These are phyloP conservation scores for Xylariaceae sp. DNA, from an alignment of 2,329 filamentous ascomycete species.

Conservation along the genomic window DNA sequence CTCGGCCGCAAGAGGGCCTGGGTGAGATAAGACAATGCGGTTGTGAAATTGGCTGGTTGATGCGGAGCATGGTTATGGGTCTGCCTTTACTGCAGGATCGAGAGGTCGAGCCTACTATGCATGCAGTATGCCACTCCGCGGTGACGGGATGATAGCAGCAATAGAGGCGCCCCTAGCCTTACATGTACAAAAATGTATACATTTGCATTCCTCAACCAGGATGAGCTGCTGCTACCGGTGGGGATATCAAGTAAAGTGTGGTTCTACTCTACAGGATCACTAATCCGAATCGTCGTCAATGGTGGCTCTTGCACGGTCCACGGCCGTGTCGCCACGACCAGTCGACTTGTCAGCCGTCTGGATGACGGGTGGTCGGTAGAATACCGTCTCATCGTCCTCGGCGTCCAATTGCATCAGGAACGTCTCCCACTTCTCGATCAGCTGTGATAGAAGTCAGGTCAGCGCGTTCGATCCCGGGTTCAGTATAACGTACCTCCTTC, in stretches of 20 bases:
- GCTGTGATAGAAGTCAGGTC: slow-evolving; percentile 26
- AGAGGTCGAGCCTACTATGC: no score
- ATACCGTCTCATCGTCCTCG: slow-evolving; percentile 72
- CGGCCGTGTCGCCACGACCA: slow-evolving; percentile 46
- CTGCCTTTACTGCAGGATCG: no score
- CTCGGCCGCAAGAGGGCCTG: no score
- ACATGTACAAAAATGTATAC: slow-evolving; percentile 25
- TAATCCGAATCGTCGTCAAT: slow-evolving; percentile 56
- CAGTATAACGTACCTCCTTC: slow-evolving; percentile 68
- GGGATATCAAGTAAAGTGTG: slow-evolving; percentile 1
- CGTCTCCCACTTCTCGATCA: slow-evolving; percentile 92
- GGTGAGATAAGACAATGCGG: no score
- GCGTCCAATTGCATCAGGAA: slow-evolving; percentile 94
- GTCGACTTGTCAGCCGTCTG: slow-evolving; percentile 39
- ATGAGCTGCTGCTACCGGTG: no score
- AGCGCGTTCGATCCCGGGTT: slow-evolving; percentile 1
- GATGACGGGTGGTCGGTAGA: slow-evolving; percentile 57
- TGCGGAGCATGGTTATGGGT: no score
- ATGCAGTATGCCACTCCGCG: no score
- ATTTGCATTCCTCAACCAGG: no score
- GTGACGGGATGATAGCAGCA: no score
- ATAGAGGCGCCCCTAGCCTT: no score
- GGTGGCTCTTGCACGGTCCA: slow-evolving; percentile 50
- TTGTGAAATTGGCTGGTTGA: no score
- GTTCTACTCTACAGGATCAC: slow-evolving; percentile 10